Evolutionary conservation across 495 filamentous ascomycete genomes (phyloP).

Genomic region (Tuber aestivum): DNA sequence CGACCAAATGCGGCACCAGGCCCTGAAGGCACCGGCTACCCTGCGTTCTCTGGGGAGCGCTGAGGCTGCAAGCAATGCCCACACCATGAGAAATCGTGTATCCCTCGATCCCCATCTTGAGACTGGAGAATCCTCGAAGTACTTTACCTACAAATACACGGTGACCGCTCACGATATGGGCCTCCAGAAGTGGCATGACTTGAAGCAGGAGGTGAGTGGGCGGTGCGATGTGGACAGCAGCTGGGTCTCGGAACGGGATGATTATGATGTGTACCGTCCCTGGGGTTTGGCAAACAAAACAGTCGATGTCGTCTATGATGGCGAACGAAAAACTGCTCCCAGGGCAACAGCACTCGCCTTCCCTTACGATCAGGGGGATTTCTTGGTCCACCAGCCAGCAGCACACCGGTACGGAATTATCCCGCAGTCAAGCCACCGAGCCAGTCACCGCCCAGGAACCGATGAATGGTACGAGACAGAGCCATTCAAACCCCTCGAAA

Average conservation of each 20-base stretch:
- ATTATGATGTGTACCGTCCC: constrained; percentile 2
- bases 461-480: not conserved
- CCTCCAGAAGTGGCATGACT: not conserved
- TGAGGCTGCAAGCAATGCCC: not conserved
- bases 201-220: not conserved
- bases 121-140: not conserved
- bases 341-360: not conserved
- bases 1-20: not conserved
- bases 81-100: not conserved
- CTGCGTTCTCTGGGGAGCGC: not conserved
- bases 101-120: not conserved
- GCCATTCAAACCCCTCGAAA: not conserved
- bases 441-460: not conserved
- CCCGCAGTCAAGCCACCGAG: not conserved
- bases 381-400: too few relatives aligned
- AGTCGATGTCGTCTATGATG: not conserved
- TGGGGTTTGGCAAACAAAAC: not conserved
- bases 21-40: not conserved
- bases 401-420: constrained; percentile 4
- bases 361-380: not conserved
- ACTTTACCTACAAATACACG: not conserved
- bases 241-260: not conserved
- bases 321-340: constrained; percentile 5
- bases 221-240: not conserved
- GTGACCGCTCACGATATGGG: not conserved